Percentiles rank a stretch among this genome's conserved stretches.
phyloP scores from a whole-genome alignment of 495 filamentous ascomycete genomes.

The Cetradonia linearis region DNA sequence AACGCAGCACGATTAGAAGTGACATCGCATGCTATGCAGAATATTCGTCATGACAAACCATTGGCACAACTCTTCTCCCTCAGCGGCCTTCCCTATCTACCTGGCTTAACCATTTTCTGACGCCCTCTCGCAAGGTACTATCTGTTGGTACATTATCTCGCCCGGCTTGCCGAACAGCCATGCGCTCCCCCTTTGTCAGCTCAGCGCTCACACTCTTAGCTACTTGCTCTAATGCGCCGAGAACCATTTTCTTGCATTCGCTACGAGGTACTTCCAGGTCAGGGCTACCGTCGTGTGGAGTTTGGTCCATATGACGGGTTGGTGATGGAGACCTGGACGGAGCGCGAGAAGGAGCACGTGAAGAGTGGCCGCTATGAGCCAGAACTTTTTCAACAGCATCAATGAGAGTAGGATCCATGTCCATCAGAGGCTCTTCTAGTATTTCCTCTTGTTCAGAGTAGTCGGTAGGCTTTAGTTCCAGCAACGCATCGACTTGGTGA shows the following conservation, averaged over 20 bases:
- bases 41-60: background rate
- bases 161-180: constrained; percentile 28
- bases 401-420: constrained; percentile 60
- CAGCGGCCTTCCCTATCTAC: constrained; percentile 25
- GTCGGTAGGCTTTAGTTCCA: constrained; percentile 24
- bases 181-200: constrained; percentile 35
- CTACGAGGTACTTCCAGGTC: constrained; percentile 27
- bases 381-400: constrained; percentile 72
- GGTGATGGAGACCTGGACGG: constrained; percentile 37
- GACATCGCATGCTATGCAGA: background rate
- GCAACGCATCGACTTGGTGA: constrained; percentile 31
- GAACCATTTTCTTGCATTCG: constrained; percentile 51
- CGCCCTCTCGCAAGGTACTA: constrained; percentile 52
- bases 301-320: constrained; percentile 26
- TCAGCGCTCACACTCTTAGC: constrained; percentile 51
- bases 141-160: constrained; percentile 31
- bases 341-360: constrained; percentile 34
- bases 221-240: constrained; percentile 55
- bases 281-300: constrained; percentile 15
- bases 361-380: constrained; percentile 44
- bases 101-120: constrained; percentile 52
- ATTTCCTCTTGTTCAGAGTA: constrained; percentile 46
- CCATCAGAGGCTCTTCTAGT: constrained; percentile 62
- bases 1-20: background rate
- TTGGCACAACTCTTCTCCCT: background rate